A percentile compares a stretch with the other conserved stretches of the same genome.
These are phyloP conservation scores for Solanum tarapatanum DNA, from an alignment of 257 asterid genomes.

Conservation along the genomic window DNA sequence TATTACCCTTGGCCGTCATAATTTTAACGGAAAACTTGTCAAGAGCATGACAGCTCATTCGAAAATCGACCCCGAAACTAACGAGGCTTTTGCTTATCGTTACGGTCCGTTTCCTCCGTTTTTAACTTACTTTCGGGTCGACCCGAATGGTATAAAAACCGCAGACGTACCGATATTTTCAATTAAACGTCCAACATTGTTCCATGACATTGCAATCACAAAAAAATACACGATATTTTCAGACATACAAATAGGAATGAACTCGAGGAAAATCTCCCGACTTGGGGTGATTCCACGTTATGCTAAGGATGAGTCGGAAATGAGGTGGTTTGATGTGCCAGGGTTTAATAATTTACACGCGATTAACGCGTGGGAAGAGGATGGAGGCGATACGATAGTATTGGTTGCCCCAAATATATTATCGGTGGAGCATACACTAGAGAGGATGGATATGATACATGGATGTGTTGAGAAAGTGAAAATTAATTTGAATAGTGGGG, in stretches of 20 bases:
- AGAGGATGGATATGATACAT: slow-evolving; percentile 52
- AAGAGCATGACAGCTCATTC: slow-evolving; percentile 86
- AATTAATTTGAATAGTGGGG: slow-evolving; percentile 38
- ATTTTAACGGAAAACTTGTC: slow-evolving; percentile 32
- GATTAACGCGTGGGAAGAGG: slow-evolving; percentile 73
- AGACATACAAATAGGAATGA: slow-evolving; percentile 52
- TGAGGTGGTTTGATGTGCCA: slow-evolving; percentile 50
- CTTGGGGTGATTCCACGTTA: slow-evolving; percentile 53
- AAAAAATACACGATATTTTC: slow-evolving; percentile 46
- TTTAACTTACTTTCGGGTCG: slow-evolving; percentile 37
- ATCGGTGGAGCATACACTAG: slow-evolving; percentile 51
- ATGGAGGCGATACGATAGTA: slow-evolving; percentile 39
- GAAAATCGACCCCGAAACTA: slow-evolving; percentile 42
- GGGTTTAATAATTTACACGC: slow-evolving; percentile 46
- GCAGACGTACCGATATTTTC: slow-evolving; percentile 63
- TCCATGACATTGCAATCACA: slow-evolving; percentile 78
- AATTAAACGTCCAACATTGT: slow-evolving; percentile 39
- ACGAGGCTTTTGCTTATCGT: slow-evolving; percentile 50
- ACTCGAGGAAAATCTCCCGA: slow-evolving; percentile 43
- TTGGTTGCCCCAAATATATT: slow-evolving; percentile 55
- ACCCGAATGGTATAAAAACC: slow-evolving; percentile 35
- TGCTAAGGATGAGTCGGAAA: slow-evolving; percentile 46
- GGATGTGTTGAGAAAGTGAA: slow-evolving; percentile 56
- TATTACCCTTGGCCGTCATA: slow-evolving; percentile 38
- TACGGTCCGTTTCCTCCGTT: slow-evolving; percentile 62